Evolutionary conservation across 192 early-diverging fungal genomes (phyloP), one percentile per base, ranked within the genome.

Genomic region (Lunasporangiospora selenospora): DNA sequence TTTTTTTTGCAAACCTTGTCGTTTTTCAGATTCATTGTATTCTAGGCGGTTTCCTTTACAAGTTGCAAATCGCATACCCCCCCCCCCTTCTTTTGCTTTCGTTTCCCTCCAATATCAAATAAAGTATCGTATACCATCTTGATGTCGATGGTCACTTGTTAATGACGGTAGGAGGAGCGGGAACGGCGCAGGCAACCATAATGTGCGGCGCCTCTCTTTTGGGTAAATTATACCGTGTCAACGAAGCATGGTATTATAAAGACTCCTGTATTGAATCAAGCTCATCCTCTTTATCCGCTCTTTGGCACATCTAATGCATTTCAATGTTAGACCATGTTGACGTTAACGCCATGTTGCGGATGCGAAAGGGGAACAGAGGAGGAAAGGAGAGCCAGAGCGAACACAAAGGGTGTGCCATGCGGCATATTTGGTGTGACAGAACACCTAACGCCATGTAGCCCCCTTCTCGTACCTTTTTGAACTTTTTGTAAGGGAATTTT

Each of bases 401-500:
- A n/a, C n/a, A n/a, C n/a, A n/a, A n/a, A n/a, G n/a, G n/a, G n/a
- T n/a, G n/a, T n/a, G n/a, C n/a, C n/a, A n/a, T n/a, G n/a, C n/a
- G n/a, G n/a, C n/a, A 43, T 6, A 21, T 47, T 29, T 47, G 23
- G 10, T 13, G 45, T 26, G 29, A 27, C 6, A 10, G 45, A 12
- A 47, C 15, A 1, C 24, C 45, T 7, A 0, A 47, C 9, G 24
- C 45, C 15, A 47, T 16, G 23, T 47, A 24, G 3, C 12, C 0
- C 26, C 13, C 15, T 13, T 4, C 6, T 32, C n/a, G n/a, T 54
- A 80, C 78, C 65, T 83, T 79, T 38, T 67, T 73, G 48, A 86
- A 88, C 53, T 80, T 80, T 50, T 86, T 76, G 53, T 84, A 84
- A 3, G 84, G 83, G 62, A 93, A 93, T 37, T 75, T 67, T 29